Conservation (phyloP, 2,329 filamentous ascomycete genomes). For the Aureobasidium mangrovei region DNA sequence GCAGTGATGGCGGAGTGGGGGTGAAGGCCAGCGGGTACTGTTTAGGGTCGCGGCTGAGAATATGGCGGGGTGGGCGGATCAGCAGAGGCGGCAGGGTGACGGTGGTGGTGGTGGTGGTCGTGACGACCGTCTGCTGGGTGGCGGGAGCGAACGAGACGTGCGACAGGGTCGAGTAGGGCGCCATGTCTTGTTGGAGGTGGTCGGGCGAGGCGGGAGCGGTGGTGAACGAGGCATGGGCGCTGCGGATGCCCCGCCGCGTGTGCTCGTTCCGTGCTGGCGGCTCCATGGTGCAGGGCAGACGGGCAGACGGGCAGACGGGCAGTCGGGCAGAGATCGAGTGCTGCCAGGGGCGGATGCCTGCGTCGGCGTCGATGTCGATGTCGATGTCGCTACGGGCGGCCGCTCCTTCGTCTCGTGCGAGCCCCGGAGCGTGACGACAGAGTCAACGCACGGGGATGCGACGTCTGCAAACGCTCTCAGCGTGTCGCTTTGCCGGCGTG, state of each 20-base stretch:
- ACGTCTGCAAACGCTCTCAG: conserved; percentile 1
- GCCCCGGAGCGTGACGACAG: conserved; percentile 10
- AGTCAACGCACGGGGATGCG: conserved; percentile 10
- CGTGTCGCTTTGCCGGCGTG: background rate
- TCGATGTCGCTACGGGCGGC: background rate
- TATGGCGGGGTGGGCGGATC: conserved; percentile 61
- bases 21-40: conserved; percentile 81
- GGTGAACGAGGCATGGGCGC: conserved; percentile 22
- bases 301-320: background rate
- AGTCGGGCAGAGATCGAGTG: too few relatives aligned
- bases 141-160: conserved; percentile 55
- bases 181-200: conserved; percentile 13
- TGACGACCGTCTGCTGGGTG: conserved; percentile 61
- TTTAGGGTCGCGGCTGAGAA: conserved; percentile 70
- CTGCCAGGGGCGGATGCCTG: background rate
- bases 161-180: conserved; percentile 39
- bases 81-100: conserved; percentile 74
- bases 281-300: conserved; percentile 10
- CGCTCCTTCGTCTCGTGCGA: conserved; percentile 2
- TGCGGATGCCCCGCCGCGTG: background rate
- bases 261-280: conserved; percentile 6
- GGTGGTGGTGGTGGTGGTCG: conserved; percentile 85
- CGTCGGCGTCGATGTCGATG: background rate
- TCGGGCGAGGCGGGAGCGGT: conserved; percentile 21
- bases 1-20: conserved; percentile 70